phyloP scores from a whole-genome alignment of 1,284 basidiomycete genomes.

The Pseudozyma tsukubaensis region DNA sequence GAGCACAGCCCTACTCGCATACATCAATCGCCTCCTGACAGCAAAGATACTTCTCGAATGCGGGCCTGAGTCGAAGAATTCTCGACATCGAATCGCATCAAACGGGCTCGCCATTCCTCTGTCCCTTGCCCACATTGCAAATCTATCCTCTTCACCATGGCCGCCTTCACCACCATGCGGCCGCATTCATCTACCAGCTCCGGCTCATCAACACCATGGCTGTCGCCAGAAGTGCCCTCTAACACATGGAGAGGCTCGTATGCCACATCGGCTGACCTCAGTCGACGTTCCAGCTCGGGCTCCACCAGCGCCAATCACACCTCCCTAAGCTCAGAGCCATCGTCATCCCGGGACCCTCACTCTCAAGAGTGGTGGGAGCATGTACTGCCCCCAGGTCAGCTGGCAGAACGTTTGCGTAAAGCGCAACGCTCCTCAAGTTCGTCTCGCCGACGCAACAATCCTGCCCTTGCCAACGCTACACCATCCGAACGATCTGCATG shows the following conservation, averaged over 20 bases:
- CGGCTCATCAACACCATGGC: conserved; percentile 36
- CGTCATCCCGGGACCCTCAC: conserved; percentile 16
- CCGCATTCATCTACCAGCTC: conserved; percentile 38
- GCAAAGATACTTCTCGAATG: background rate
- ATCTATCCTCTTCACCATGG: conserved; percentile 12
- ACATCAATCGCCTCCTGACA: too few relatives aligned
- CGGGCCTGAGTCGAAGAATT: background rate
- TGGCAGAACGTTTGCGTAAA: conserved; percentile 54
- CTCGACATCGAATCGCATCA: background rate
- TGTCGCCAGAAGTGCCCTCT: conserved; percentile 25
- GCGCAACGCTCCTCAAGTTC: conserved; percentile 48
- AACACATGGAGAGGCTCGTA: conserved; percentile 25
- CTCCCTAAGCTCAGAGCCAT: conserved; percentile 3
- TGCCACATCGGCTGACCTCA: conserved; percentile 22
- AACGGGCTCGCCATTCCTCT: background rate
- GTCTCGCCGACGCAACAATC: conserved; percentile 39
- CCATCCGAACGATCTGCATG: conserved; percentile 42
- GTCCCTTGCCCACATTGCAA: background rate
- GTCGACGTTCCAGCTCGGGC: conserved; percentile 22
- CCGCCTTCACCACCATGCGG: conserved; percentile 22
- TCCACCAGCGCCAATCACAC: conserved; percentile 11
- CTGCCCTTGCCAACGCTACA: conserved; percentile 45
- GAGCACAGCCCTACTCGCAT: too few relatives aligned
- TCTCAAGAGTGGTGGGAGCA: conserved; percentile 60
- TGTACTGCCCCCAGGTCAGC: conserved; percentile 58